Percentiles rank a stretch among this genome's conserved stretches.
These are phyloP conservation scores for Magnolia officinalis DNA, from an alignment of 164 flowering plant genomes.

Conservation along the genomic window DNA sequence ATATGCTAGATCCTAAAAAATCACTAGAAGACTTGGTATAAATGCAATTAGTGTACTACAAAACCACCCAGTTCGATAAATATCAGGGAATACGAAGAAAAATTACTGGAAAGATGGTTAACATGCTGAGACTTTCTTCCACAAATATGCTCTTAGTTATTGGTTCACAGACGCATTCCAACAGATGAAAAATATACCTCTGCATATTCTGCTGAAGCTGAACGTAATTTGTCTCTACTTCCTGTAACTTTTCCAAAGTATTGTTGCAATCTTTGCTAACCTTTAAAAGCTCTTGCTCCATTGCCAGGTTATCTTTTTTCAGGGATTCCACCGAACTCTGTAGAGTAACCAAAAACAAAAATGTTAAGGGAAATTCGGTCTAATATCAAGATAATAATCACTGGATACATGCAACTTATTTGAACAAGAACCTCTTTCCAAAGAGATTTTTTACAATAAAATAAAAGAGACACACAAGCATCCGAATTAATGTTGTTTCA, in stretches of 20 bases:
- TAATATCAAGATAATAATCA: background rate
- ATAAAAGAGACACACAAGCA: background rate
- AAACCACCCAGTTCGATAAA: too few species aligned
- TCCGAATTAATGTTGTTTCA: too few species aligned
- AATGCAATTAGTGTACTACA: too few species aligned
- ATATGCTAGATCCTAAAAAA: too few species aligned
- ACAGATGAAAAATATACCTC: slow-evolving; percentile 37
- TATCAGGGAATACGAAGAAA: too few species aligned
- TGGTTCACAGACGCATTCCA: background rate
- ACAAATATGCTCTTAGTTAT: background rate
- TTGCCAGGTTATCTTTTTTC: slow-evolving; percentile 48
- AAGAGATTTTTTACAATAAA: background rate
- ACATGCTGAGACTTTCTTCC: background rate
- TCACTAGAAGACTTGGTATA: too few species aligned
- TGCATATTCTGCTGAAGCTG: slow-evolving; percentile 63
- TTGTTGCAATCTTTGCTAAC: slow-evolving; percentile 44
- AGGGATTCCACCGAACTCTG: slow-evolving; percentile 64
- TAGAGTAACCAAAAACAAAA: slow-evolving; percentile 3
- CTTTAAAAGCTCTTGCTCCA: slow-evolving; percentile 60
- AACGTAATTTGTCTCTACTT: slow-evolving; percentile 55
- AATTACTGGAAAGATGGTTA: too few species aligned
- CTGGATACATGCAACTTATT: background rate
- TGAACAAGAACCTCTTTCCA: background rate
- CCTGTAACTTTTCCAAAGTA: slow-evolving; percentile 57
- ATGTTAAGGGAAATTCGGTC: background rate